Evolutionary conservation across 2,329 filamentous ascomycete species (phyloP), one percentile per base, ranked within the genome.

Genomic region (Coleophoma cylindrospora): DNA sequence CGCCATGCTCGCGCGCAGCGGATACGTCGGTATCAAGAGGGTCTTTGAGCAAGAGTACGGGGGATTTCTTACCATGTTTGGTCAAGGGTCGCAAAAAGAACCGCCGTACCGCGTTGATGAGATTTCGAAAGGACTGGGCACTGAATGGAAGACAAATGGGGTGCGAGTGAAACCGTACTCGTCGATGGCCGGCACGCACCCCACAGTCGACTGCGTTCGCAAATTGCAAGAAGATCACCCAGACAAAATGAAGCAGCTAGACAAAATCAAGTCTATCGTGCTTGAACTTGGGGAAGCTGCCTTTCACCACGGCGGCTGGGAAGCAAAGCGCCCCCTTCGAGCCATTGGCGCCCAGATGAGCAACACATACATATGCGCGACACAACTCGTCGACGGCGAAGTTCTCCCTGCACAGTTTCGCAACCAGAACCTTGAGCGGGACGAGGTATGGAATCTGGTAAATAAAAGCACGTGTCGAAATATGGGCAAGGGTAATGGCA

Each of bases 11-110:
- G 68, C 69, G 2, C 56, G 60, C 22, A 58, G 59, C 1, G 67
- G 66, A 2, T 75, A 75, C 51, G 57, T 61, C 1, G 72, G 71
- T 0, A 74, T 74, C 54, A 66, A 70, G 47, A 64, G 66, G 40
- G 67, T 71, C 1, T 71, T 66, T 43, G 70, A 74, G 47, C 58
- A 64, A 3, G 61, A 59, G 2, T 74, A 73, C 46, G 71, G 71
- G 3, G 72, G 71, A 0, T 74, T 70, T 50, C 54, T 75, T 10
- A 54, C 57, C n/a, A 65, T 61, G 50, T 74, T 74, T 51, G 63
- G 66, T 13, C 50, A 61, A 32, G 65, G 65, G 0, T 57, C 54
- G n/a, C 60, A 56, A 1, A 56, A 59, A 21, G 49, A 62, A 1
- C 66, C 67, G 0, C 54, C 54, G 12, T 67, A 60, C 44, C 22